These are phyloP conservation scores for Cladobotryum protrusum DNA, from an alignment of 2,329 filamentous ascomycete genomes.

Conservation along the genomic window DNA sequence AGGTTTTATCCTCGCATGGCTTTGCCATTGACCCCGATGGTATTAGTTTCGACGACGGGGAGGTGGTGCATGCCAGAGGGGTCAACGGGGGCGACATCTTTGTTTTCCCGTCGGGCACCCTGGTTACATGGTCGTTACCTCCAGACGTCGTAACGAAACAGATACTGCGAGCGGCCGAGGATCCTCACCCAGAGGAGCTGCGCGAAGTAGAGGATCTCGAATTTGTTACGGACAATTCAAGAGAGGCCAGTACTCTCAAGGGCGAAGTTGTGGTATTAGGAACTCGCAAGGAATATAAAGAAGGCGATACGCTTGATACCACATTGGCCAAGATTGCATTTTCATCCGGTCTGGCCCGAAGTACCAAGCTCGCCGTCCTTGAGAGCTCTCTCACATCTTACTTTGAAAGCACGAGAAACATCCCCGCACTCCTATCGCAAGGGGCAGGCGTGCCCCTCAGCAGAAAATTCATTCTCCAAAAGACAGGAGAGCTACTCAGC, in stretches of 20 bases:
- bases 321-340: constrained; percentile 94
- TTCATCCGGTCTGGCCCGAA: constrained; percentile 85
- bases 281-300: constrained; percentile 53
- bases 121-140: constrained; percentile 86
- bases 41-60: constrained; percentile 53
- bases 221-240: constrained; percentile 67
- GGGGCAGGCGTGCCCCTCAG: constrained; percentile 42
- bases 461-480: constrained; percentile 77
- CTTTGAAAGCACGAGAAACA: constrained; percentile 77
- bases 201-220: constrained; percentile 88
- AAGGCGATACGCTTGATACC: constrained; percentile 44
- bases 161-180: constrained; percentile 68
- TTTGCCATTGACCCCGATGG: constrained; percentile 57
- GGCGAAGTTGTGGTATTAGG: constrained; percentile 88
- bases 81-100: constrained; percentile 78
- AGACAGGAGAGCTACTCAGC: constrained; percentile 86
- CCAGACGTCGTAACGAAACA: constrained; percentile 68
- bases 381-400: constrained; percentile 78
- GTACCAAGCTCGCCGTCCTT: constrained; percentile 87
- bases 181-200: constrained; percentile 59
- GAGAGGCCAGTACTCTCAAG: constrained; percentile 70
- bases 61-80: constrained; percentile 57
- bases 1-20: constrained; percentile 52
- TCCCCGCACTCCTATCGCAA: constrained; percentile 69
- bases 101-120: constrained; percentile 88